Evolutionary conservation across 768 basidiomycete species (phyloP), one percentile per base, ranked within the genome.

Genomic region (Pulveroboletus sp.): DNA sequence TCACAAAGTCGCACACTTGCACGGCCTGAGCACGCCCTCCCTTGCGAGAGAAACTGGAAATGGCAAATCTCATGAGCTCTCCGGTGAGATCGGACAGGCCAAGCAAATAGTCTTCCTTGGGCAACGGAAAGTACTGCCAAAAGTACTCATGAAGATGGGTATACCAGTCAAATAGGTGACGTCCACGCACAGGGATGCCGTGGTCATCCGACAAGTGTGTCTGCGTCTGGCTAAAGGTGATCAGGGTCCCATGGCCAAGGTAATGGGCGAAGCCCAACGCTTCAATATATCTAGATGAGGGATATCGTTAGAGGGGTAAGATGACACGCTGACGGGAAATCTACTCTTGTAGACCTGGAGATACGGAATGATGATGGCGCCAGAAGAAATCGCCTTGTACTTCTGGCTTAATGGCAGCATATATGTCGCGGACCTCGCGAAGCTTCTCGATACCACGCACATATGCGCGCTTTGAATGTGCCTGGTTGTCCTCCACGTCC

Each of bases 1-100:
- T 72, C 16, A 93, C 87, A 60, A 91, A 88, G 14, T 69, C 69
- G 59, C 87, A 85, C 6, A 89, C 77, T 52, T 82, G 72, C 17
- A 68, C 71, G 1, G 87, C 86, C 58, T 77, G 81, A 49, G 72
- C 67, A 11, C 81, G 79, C 4, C 85, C 86, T 3, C 85, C 85
- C 39, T 78, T 79, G 14, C 76, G 78, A 3, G 81, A 72, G 35
- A 93, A 81, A 39, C 87, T 81, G 39, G 91, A 89, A 51, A 97
- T 95, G 11, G 92, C 93, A 54, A 86, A 87, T 29, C 95, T 80
- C 97, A 98, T 97, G 21, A 98, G 80, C 69, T 99, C 97, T 37
- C 97, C 97, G 0, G 93, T 97, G 19, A 99, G 76, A 68, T 99
- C 97, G 7, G 91, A 90, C 24, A 98, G 70, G 6, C 97, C 97